Conservation (phyloP, 108 stramenopile species). For the Chaetoceros muelleri region DNA sequence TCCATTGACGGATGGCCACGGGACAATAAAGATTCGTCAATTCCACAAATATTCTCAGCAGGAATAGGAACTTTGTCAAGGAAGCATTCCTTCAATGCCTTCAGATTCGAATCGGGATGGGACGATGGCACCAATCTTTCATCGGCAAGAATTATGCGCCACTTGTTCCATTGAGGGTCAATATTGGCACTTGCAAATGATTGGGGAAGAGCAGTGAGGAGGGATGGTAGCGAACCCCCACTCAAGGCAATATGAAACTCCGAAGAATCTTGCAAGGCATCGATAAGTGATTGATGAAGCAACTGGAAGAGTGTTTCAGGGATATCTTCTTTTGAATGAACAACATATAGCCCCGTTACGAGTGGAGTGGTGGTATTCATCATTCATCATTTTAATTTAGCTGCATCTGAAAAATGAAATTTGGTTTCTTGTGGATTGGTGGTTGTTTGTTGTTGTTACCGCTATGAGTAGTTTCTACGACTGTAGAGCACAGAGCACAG, state of each 20-base stretch:
- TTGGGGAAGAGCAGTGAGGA: conserved; percentile 32
- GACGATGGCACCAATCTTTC: conserved; percentile 83
- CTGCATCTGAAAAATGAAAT: no score
- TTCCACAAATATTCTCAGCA: conserved; percentile 50
- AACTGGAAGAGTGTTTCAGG: background rate
- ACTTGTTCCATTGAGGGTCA: conserved; percentile 53
- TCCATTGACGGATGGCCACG: no score
- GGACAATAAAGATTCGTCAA: conserved; percentile 42
- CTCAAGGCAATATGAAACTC: conserved; percentile 79
- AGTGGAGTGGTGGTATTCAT: no score
- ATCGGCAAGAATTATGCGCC: conserved; percentile 89
- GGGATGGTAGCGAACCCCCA: conserved; percentile 84
- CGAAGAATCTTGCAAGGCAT: background rate
- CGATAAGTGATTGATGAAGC: conserved; percentile 14
- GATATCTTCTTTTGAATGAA: background rate
- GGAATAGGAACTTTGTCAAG: conserved; percentile 42
- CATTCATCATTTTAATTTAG: no score
- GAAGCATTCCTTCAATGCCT: conserved; percentile 34
- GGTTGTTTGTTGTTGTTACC: no score
- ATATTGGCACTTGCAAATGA: conserved; percentile 22
- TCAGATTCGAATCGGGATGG: conserved; percentile 76
- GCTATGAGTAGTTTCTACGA: no score
- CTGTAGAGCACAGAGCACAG: no score
- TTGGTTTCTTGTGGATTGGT: no score
- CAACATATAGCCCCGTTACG: background rate